A percentile compares a stretch with the other conserved stretches of the same genome.
Conservation (phyloP, 2,329 filamentous ascomycete genomes). For the Trichoderma sp. region DNA sequence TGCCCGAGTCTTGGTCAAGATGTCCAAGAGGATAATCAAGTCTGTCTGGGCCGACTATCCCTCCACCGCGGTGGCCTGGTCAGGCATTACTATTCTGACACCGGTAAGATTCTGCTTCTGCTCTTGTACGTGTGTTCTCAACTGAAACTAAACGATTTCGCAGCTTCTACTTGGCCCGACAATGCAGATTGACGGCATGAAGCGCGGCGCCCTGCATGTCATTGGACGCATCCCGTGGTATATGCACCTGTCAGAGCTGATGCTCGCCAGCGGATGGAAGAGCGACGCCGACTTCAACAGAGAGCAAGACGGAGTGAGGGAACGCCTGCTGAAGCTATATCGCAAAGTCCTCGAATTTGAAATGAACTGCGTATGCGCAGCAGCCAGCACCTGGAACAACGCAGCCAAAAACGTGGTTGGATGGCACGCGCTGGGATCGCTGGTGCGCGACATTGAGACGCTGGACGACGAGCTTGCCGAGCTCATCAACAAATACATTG, state of each 20-base stretch:
- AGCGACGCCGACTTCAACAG: constrained; percentile 31
- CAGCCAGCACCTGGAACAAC: constrained; percentile 42
- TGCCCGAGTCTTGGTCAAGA: constrained; percentile 35
- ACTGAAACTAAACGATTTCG: neutral
- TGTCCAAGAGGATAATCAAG: constrained; percentile 35
- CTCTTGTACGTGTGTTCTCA: neutral
- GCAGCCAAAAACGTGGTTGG: constrained; percentile 42
- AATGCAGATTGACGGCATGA: constrained; percentile 36
- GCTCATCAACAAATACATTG: constrained; percentile 31
- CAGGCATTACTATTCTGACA: constrained; percentile 42
- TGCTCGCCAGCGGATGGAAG: constrained; percentile 32
- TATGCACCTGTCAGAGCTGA: constrained; percentile 36
- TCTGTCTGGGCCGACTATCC: constrained; percentile 33
- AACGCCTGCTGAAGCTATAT: constrained; percentile 35
- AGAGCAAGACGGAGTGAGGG: constrained; percentile 30
- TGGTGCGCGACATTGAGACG: constrained; percentile 34
- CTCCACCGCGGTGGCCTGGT: constrained; percentile 39
- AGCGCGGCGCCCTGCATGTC: constrained; percentile 37
- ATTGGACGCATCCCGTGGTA: constrained; percentile 40
- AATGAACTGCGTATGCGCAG: constrained; percentile 45
- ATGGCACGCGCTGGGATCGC: constrained; percentile 36
- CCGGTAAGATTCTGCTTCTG: constrained; percentile 33
- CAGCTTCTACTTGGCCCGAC: constrained; percentile 43
- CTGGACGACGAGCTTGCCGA: constrained; percentile 33
- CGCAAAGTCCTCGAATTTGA: constrained; percentile 41